phyloP scores from a whole-genome alignment of 179 eudicot species.

The Beta corolliflora region DNA sequence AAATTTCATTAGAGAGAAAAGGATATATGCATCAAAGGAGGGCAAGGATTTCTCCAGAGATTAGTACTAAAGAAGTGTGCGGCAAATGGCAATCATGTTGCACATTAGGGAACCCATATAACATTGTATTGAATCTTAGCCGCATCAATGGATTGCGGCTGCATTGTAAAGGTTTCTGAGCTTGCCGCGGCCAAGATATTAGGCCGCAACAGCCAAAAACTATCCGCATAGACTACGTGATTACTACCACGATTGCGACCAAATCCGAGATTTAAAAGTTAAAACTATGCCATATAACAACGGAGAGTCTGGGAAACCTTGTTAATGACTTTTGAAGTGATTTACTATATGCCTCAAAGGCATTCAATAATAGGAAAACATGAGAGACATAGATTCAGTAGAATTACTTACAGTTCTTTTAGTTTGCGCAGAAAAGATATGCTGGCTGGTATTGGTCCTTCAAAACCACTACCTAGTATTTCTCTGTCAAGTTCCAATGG shows the following conservation, averaged over 20 bases:
- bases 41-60: background rate
- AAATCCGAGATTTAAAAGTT: too few species aligned
- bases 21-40: background rate
- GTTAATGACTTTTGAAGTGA: background rate
- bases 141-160: too few species aligned
- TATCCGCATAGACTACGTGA: too few species aligned
- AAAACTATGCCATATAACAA: too few species aligned
- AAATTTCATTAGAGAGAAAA: background rate
- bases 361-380: background rate
- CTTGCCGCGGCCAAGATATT: too few species aligned
- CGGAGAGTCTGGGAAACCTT: background rate
- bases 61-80: background rate
- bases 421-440: conserved; percentile 33
- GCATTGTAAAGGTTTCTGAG: too few species aligned
- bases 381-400: background rate
- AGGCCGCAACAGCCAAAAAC: too few species aligned
- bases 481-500: conserved; percentile 30
- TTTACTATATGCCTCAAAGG: background rate
- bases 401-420: conserved; percentile 38
- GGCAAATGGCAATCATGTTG: background rate
- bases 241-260: too few species aligned
- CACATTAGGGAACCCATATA: background rate
- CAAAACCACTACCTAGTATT: conserved; percentile 43
- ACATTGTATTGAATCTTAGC: too few species aligned
- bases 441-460: conserved; percentile 52